Evolutionary conservation across 2,329 filamentous ascomycete genomes (phyloP).

Genomic region (Talaromyces marneffei): DNA sequence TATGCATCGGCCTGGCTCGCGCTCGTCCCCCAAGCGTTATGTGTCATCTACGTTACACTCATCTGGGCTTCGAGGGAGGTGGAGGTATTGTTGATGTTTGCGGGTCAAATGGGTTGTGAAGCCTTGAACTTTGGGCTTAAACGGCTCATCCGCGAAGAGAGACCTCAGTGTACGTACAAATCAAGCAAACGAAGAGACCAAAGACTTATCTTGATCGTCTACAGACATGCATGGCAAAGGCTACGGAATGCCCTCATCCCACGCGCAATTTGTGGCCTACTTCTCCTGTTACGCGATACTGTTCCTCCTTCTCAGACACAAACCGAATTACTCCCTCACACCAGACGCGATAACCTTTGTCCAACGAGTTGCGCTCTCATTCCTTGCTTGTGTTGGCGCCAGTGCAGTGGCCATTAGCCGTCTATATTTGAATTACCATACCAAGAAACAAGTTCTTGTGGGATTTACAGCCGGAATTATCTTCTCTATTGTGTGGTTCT

Average conservation of each 20-base stretch:
- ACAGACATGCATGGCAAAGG: conserved; percentile 74
- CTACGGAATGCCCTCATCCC: conserved; percentile 95
- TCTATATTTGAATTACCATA: conserved; percentile 91
- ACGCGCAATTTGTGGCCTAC: conserved; percentile 90
- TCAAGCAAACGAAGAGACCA: not conserved
- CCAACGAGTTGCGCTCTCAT: conserved; percentile 55
- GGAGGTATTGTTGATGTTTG: conserved; percentile 84
- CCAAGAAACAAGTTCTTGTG: conserved; percentile 75
- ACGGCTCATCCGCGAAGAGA: conserved; percentile 83
- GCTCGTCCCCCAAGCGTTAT: conserved; percentile 84
- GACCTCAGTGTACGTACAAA: conserved; percentile 62
- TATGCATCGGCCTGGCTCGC: conserved; percentile 90
- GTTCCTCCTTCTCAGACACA: conserved; percentile 78
- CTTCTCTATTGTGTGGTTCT: conserved; percentile 75
- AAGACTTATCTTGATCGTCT: conserved; percentile 1
- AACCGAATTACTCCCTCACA: conserved; percentile 46
- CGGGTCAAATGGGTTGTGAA: conserved; percentile 86
- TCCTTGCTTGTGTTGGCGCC: conserved; percentile 57
- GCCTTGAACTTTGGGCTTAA: conserved; percentile 85
- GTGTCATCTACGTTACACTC: conserved; percentile 82
- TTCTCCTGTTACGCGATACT: conserved; percentile 79
- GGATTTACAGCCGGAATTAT: conserved; percentile 65
- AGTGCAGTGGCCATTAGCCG: conserved; percentile 71
- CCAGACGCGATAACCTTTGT: conserved; percentile 36
- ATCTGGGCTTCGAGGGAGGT: conserved; percentile 86